A percentile compares a stretch with the other conserved stretches of the same genome.
These are phyloP conservation scores for Penicillium sp. DNA, from an alignment of 2,329 filamentous ascomycete genomes.

Conservation along the genomic window DNA sequence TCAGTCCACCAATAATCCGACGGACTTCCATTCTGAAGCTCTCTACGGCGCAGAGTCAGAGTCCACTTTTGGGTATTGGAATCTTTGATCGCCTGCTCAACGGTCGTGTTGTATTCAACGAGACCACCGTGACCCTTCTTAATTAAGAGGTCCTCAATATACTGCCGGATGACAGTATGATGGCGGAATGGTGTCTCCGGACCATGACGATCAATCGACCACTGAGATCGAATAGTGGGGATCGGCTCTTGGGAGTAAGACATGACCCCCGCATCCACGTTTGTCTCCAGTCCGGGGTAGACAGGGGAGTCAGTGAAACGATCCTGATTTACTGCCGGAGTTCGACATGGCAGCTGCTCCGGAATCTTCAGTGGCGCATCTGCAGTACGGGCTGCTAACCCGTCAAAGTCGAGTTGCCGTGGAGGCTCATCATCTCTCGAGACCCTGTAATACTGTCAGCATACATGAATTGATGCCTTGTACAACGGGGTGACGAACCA, in stretches of 20 bases:
- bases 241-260: slow-evolving; percentile 60
- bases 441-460: slow-evolving; percentile 22
- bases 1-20: slow-evolving; percentile 64
- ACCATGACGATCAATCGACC: slow-evolving; percentile 53
- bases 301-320: slow-evolving; percentile 60
- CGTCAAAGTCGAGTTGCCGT: slow-evolving; percentile 47
- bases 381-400: slow-evolving; percentile 51
- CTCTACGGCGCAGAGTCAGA: slow-evolving; percentile 50
- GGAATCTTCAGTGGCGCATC: slow-evolving; percentile 54
- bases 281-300: slow-evolving; percentile 66
- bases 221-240: slow-evolving; percentile 43
- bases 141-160: slow-evolving; percentile 57
- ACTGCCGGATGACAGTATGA: slow-evolving; percentile 58
- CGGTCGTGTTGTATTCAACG: slow-evolving; percentile 56
- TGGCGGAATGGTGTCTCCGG: slow-evolving; percentile 62
- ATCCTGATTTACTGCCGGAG: slow-evolving; percentile 44
- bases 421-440: slow-evolving; percentile 38
- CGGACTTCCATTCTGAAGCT: slow-evolving; percentile 19
- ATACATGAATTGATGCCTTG: not conserved
- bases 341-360: slow-evolving; percentile 47
- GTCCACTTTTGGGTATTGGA: slow-evolving; percentile 55
- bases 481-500: slow-evolving; percentile 50
- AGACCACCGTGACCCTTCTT: slow-evolving; percentile 54
- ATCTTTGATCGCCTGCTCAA: slow-evolving; percentile 55
- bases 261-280: slow-evolving; percentile 62